Base-by-base conservation (phyloP, 2,329 filamentous ascomycete species). In the Fusarium circinatum region DNA sequence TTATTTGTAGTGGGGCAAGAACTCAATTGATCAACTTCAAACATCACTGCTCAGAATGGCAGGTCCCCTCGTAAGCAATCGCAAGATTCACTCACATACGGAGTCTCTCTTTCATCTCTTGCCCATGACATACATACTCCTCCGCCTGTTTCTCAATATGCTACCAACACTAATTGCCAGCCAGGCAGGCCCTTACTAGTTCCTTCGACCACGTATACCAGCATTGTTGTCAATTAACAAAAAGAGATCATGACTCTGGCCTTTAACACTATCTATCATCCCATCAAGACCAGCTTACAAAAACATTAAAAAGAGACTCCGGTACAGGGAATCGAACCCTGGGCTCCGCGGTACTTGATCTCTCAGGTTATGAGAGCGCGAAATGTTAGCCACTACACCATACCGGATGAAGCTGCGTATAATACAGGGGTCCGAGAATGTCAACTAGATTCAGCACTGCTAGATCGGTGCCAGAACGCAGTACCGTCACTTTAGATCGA, bases 331-430 rank as follows among this genome's bases (percentile, higher is more conserved):
- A 68, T 68, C 65, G 65, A 68, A 68, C 65, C 65, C 65, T 68
- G 66, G 66, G 66, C 64, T 69, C 66, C 66, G 66, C 66, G 64
- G 66, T 12, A 58, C 51, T 45, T 42, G 12, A 49, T 75, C 76
- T 57, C 77, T 76, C 70, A 78, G 14, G 51, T 76, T 68, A 60
- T 79, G 78, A 79, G 67, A 79, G 78, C 78, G 78, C 75, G 76
- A 79, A 79, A 79, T 79, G 78, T 79, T 79, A 77, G 78, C 78
- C 78, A 79, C 77, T 79, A 79, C 78, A 79, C 78, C 78, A 79
- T 79, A 79, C 78, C 78, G 77, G 78, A 79, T 65, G 11, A 42
- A 6, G 26, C 20, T 41, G 51, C 51, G 41, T 28, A 18, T 55
- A 8, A 18, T 28, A 9, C 51, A 55, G 51, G 34, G 32, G 11